These are phyloP conservation scores for Colletotrichum lindemuthianum DNA, from an alignment of 2,329 filamentous ascomycete species.

Conservation along the genomic window DNA sequence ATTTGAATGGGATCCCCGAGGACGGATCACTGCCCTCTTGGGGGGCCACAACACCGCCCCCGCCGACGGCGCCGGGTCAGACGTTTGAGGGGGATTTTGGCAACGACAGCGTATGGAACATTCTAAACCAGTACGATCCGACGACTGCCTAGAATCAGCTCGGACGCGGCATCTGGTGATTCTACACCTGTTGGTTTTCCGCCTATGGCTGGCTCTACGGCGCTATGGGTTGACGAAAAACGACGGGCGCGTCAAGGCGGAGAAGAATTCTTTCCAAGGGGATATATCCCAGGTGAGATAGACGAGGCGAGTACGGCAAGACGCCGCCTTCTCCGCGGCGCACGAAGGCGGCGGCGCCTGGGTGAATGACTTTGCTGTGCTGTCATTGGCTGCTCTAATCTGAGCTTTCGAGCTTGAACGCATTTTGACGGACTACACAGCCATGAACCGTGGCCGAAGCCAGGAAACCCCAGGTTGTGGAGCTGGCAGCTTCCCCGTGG, in stretches of 20 bases:
- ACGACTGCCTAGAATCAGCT: slow-evolving; percentile 17
- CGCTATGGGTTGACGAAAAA: no score
- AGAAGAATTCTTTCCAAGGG: no score
- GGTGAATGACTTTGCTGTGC: slow-evolving; percentile 16
- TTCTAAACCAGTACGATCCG: slow-evolving; percentile 61
- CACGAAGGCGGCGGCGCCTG: slow-evolving; percentile 15
- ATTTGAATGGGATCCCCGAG: slow-evolving; percentile 57
- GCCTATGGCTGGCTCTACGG: no score
- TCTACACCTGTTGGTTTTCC: no score
- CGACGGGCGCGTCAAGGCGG: no score
- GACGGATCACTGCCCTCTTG: slow-evolving; percentile 40
- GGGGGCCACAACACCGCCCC: slow-evolving; percentile 31
- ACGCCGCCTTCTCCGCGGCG: background rate
- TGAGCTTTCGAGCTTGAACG: slow-evolving; percentile 6
- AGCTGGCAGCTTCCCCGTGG: no score
- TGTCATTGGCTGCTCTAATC: slow-evolving; percentile 21
- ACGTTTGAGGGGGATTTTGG: slow-evolving; percentile 64
- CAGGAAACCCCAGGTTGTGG: no score
- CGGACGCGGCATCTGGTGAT: slow-evolving; percentile 4
- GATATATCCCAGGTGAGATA: no score
- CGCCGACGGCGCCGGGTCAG: slow-evolving; percentile 48
- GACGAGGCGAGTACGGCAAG: background rate
- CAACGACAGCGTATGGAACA: slow-evolving; percentile 65
- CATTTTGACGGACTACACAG: slow-evolving; percentile 6
- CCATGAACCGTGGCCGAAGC: background rate